A percentile compares a stretch with the other conserved stretches of the same genome.
Conservation (phyloP, 2,329 filamentous ascomycete genomes). For the Helminthosporium solani region DNA sequence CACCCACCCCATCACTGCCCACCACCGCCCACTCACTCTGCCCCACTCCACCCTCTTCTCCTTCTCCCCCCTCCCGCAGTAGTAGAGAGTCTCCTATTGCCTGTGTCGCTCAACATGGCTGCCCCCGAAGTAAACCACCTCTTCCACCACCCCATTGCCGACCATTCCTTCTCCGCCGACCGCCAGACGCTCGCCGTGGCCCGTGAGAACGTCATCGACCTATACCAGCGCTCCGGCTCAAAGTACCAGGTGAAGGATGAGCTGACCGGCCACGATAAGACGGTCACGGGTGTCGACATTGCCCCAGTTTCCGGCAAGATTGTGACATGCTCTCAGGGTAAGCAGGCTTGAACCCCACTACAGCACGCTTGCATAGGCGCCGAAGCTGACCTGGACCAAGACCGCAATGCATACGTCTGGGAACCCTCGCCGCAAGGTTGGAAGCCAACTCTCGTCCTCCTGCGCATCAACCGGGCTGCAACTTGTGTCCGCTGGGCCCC, state of each 20-base stretch:
- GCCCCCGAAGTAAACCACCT: constrained; percentile 91
- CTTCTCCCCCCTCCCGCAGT: constrained; percentile 25
- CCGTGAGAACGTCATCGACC: constrained; percentile 84
- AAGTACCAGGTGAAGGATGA: constrained; percentile 86
- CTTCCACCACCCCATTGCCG: constrained; percentile 93
- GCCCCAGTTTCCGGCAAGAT: constrained; percentile 88
- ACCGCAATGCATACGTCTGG: constrained; percentile 98
- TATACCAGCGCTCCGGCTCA: constrained; percentile 73
- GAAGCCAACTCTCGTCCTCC: constrained; percentile 94
- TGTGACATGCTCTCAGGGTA: constrained; percentile 91
- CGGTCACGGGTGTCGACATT: constrained; percentile 93
- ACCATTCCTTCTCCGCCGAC: constrained; percentile 97
- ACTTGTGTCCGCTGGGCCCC: constrained; percentile 98
- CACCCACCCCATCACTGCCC: constrained; percentile 12
- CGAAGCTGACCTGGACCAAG: constrained; percentile 48
- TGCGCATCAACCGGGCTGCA: constrained; percentile 94
- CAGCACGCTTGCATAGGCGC: constrained; percentile 17
- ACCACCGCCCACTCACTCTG: constrained; percentile 6
- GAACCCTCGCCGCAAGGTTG: constrained; percentile 89
- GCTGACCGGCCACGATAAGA: constrained; percentile 95
- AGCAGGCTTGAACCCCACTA: constrained; percentile 36
- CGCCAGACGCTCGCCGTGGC: constrained; percentile 85
- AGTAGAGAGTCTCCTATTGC: constrained; percentile 99
- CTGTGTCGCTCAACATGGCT: constrained; percentile 62
- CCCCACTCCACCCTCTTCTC: constrained; percentile 3